A percentile compares a stretch with the other conserved stretches of the same genome.
Evolutionary conservation across 805 yeast genomes (phyloP).

Genomic region (Kodamaea lidongshanica): DNA sequence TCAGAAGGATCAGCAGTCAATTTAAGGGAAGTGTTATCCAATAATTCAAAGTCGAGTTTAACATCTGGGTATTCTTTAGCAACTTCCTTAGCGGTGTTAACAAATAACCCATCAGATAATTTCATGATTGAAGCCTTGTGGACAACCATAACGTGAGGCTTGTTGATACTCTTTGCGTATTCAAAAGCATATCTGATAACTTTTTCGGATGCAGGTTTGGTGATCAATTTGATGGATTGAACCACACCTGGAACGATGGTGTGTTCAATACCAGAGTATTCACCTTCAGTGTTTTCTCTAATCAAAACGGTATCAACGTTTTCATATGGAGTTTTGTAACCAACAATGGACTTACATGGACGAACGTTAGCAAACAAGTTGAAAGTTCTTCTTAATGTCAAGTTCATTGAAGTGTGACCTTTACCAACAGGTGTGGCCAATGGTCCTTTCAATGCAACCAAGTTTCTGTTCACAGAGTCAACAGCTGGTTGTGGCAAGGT

Average conservation of each 20-base stretch:
- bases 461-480: constrained; percentile 84
- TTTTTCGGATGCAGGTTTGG: constrained; percentile 93
- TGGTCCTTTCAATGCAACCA: constrained; percentile 96
- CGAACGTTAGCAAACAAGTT: constrained; percentile 94
- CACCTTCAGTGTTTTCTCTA: constrained; percentile 99
- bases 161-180: constrained; percentile 83
- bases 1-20: constrained; percentile 84
- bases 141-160: constrained; percentile 86
- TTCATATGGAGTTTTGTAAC: constrained; percentile 85
- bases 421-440: constrained; percentile 98
- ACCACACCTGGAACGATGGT: constrained; percentile 97
- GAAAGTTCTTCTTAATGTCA: constrained; percentile 96
- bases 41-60: constrained; percentile 74
- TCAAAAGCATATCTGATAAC: constrained; percentile 96
- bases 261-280: constrained; percentile 98
- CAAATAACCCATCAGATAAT: constrained; percentile 95
- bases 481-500: constrained; percentile 90
- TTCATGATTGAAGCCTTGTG: constrained; percentile 99
- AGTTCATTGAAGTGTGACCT: constrained; percentile 96
- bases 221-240: constrained; percentile 94
- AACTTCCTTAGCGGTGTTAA: constrained; percentile 82
- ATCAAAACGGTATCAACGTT: constrained; percentile 92
- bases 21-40: constrained; percentile 91
- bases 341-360: constrained; percentile 90
- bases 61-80: constrained; percentile 91